These are phyloP conservation scores for Fusarium vanettenii DNA, from an alignment of 2,329 filamentous ascomycete species.

Conservation along the genomic window DNA sequence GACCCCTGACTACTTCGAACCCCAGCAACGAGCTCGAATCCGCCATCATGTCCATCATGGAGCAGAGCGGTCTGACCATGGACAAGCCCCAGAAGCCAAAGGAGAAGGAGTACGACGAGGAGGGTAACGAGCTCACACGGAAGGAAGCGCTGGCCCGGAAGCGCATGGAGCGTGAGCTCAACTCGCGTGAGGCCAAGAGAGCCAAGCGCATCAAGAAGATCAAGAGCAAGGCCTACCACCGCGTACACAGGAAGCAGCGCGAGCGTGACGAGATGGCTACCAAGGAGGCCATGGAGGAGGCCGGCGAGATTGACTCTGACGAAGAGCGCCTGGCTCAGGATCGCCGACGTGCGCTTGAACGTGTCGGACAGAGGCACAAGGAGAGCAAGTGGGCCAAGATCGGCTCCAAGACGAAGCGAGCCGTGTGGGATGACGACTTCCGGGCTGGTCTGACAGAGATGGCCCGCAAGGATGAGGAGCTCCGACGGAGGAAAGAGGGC, in stretches of 20 bases:
- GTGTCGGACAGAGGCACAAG: conserved; percentile 86
- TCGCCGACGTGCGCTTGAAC: conserved; percentile 81
- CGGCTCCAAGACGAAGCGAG: conserved; percentile 80
- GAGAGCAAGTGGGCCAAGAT: conserved; percentile 95
- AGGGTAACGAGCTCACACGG: conserved; percentile 77
- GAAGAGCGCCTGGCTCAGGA: conserved; percentile 74
- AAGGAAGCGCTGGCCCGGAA: conserved; percentile 79
- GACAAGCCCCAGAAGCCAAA: conserved; percentile 58
- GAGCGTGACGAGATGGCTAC: conserved; percentile 65
- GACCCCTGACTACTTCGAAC: conserved; percentile 71
- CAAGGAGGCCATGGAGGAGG: conserved; percentile 64
- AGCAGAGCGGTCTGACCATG: conserved; percentile 82
- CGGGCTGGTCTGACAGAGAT: conserved; percentile 82
- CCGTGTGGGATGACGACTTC: conserved; percentile 90
- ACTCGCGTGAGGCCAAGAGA: conserved; percentile 89
- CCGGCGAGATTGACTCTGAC: conserved; percentile 72
- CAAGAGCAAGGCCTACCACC: conserved; percentile 95
- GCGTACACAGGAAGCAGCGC: conserved; percentile 85
- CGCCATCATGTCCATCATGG: conserved; percentile 88
- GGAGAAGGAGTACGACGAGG: conserved; percentile 74
- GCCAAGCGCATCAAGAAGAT: conserved; percentile 98
- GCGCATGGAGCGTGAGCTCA: conserved; percentile 82
- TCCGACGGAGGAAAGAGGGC: conserved; percentile 83
- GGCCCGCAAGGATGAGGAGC: conserved; percentile 84
- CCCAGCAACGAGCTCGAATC: conserved; percentile 85